Percentiles rank a stretch among this genome's conserved stretches.
Evolutionary conservation across 1,284 basidiomycete species (phyloP).

Genomic region (Boletus sp.): DNA sequence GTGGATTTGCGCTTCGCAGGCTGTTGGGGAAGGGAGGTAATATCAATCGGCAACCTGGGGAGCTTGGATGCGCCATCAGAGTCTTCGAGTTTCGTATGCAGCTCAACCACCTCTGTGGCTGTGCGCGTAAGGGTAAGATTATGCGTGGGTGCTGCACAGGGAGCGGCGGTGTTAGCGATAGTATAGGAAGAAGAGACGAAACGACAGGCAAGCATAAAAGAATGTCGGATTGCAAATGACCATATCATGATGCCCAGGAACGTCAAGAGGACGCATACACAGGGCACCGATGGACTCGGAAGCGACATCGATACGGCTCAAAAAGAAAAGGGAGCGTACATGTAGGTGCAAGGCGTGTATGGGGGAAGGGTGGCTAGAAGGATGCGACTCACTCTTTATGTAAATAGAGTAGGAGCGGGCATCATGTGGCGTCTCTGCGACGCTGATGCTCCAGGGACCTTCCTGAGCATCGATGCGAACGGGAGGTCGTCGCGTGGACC

Average conservation of each 20-base stretch:
- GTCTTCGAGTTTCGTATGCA: conserved; percentile 68
- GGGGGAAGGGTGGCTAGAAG: conserved; percentile 28
- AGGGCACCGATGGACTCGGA: conserved; percentile 29
- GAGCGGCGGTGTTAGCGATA: conserved; percentile 33
- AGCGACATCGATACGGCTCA: conserved; percentile 22
- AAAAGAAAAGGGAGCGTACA: conserved; percentile 22
- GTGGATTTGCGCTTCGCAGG: conserved; percentile 72
- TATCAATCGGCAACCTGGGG: conserved; percentile 59
- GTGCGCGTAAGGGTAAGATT: conserved; percentile 82
- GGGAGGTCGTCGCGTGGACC: conserved; percentile 36
- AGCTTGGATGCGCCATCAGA: conserved; percentile 50
- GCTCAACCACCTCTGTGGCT: conserved; percentile 68
- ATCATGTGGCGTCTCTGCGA: conserved; percentile 65
- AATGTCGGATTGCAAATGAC: conserved; percentile 15
- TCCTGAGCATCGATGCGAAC: conserved; percentile 58
- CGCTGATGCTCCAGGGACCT: conserved; percentile 70
- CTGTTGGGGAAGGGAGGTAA: conserved; percentile 44
- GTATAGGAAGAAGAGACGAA: conserved; percentile 12
- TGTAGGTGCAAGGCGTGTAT: conserved; percentile 18
- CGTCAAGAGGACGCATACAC: conserved; percentile 14
- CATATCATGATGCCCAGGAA: conserved; percentile 17
- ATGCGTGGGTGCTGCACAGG: conserved; percentile 70
- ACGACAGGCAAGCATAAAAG: conserved; percentile 16
- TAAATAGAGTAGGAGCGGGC: conserved; percentile 60
- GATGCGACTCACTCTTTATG: conserved; percentile 57